Conservation (phyloP, 371 early-diverging fungal genomes). For the Choanephora cucurbitarum region DNA sequence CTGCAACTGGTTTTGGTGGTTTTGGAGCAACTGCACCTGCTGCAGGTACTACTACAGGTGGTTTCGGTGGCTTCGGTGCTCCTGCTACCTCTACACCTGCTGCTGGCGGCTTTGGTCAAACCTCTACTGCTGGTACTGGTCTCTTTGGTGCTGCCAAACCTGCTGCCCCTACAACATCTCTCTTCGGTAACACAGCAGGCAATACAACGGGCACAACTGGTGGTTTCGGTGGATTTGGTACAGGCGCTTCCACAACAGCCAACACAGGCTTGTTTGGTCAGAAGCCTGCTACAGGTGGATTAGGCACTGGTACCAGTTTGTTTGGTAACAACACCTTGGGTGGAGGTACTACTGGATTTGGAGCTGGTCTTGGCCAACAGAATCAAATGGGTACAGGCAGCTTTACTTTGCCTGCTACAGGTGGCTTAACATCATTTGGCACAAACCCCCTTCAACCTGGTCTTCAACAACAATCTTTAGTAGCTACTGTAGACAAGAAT, state of each 20-base stretch:
- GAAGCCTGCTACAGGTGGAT: slow-evolving; percentile 35
- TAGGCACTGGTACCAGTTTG: slow-evolving; percentile 29
- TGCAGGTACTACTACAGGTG: slow-evolving; percentile 20
- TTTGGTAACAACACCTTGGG: slow-evolving; percentile 29
- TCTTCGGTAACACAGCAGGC: slow-evolving; percentile 50
- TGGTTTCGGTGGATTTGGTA: slow-evolving; percentile 47
- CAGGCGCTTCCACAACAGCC: slow-evolving; percentile 30
- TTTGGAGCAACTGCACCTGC: slow-evolving; percentile 40
- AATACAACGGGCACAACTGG: slow-evolving; percentile 35
- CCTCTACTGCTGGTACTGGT: slow-evolving; percentile 31
- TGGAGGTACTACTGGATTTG: slow-evolving; percentile 14
- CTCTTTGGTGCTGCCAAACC: slow-evolving; percentile 63
- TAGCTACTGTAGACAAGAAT: slow-evolving; percentile 77
- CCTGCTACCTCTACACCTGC: slow-evolving; percentile 14
- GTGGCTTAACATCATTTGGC: slow-evolving; percentile 51
- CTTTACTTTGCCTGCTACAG: slow-evolving; percentile 44
- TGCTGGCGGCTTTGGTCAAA: slow-evolving; percentile 29
- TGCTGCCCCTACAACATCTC: slow-evolving; percentile 45
- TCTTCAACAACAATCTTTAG: slow-evolving; percentile 51
- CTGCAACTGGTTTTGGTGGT: slow-evolving; percentile 37
- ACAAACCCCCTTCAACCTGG: slow-evolving; percentile 36
- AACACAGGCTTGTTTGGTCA: slow-evolving; percentile 45
- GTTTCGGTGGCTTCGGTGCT: slow-evolving; percentile 35
- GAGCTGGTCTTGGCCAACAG: slow-evolving; percentile 32
- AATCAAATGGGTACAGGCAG: slow-evolving; percentile 24